Evolutionary conservation across 2,329 filamentous ascomycete species (phyloP).

Genomic region (Aspergillus brasiliensis): DNA sequence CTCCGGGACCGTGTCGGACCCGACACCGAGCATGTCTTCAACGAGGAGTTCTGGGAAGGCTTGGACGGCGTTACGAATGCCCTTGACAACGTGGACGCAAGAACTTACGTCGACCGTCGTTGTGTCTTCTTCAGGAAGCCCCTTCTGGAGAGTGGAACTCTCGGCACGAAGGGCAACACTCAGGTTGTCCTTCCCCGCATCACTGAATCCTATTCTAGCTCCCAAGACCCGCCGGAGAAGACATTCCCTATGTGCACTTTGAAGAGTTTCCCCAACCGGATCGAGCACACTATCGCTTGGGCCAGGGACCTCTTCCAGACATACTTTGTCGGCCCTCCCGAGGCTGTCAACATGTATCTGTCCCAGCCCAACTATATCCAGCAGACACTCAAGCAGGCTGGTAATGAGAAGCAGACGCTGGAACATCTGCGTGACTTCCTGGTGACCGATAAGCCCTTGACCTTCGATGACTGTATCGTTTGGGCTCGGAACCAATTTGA

Average conservation of each 20-base stretch:
- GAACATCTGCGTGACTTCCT: constrained; percentile 89
- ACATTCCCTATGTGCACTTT: constrained; percentile 99
- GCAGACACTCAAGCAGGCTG: constrained; percentile 83
- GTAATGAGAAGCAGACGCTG: constrained; percentile 90
- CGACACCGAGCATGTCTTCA: constrained; percentile 92
- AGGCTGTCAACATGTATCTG: constrained; percentile 92
- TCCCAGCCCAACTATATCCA: constrained; percentile 89
- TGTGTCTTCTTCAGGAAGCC: constrained; percentile 99
- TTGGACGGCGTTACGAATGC: constrained; percentile 95
- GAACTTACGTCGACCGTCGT: constrained; percentile 92
- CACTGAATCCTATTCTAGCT: constrained; percentile 96
- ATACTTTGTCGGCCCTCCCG: constrained; percentile 88
- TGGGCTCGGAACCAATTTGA: constrained; percentile 96
- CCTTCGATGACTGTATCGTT: constrained; percentile 92
- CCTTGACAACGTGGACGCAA: constrained; percentile 93
- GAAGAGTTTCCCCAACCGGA: constrained; percentile 95
- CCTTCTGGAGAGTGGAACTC: constrained; percentile 90
- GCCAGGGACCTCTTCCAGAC: constrained; percentile 93
- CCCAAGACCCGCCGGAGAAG: constrained; percentile 95
- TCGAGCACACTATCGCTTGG: constrained; percentile 99
- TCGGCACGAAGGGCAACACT: constrained; percentile 99
- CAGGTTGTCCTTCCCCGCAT: constrained; percentile 89
- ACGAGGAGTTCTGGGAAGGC: constrained; percentile 85
- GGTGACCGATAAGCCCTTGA: constrained; percentile 86
- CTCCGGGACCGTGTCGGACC: constrained; percentile 86